A percentile compares a stretch with the other conserved stretches of the same genome.
phyloP scores from a whole-genome alignment of 441 rosid genomes.

The Populus hybrid region DNA sequence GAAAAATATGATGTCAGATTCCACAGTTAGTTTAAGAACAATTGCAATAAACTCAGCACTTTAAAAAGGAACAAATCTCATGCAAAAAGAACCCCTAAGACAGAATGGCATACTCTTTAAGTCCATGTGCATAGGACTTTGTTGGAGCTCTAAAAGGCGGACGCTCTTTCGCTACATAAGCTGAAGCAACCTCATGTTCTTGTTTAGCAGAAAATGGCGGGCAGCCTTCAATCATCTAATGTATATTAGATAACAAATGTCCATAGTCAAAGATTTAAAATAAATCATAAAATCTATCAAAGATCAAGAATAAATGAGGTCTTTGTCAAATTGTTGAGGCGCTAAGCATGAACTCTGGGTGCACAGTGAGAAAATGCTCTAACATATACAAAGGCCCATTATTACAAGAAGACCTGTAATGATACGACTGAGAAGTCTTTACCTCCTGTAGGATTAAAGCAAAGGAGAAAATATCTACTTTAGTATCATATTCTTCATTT shows the following conservation, averaged over 20 bases:
- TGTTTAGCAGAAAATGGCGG: conserved; percentile 67
- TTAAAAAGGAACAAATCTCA: background rate
- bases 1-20: background rate
- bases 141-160: conserved; percentile 76
- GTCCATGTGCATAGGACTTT: conserved; percentile 76
- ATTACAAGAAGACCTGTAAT: background rate
- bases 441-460: conserved; percentile 96
- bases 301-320: background rate
- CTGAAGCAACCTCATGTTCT: conserved; percentile 57
- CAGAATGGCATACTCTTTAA: conserved; percentile 59
- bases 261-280: background rate
- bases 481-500: conserved; percentile 74
- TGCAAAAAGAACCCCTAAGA: background rate
- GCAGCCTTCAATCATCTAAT: conserved; percentile 84
- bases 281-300: background rate
- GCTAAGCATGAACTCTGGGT: background rate
- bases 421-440: conserved; percentile 10
- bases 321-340: background rate
- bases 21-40: background rate
- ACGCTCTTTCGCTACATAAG: conserved; percentile 48
- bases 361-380: background rate
- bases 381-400: background rate
- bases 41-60: background rate
- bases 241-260: conserved; percentile 18
- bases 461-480: conserved; percentile 94